These are phyloP conservation scores for Sambucus nigra DNA, from an alignment of 129 eudicot genomes.

Conservation along the genomic window DNA sequence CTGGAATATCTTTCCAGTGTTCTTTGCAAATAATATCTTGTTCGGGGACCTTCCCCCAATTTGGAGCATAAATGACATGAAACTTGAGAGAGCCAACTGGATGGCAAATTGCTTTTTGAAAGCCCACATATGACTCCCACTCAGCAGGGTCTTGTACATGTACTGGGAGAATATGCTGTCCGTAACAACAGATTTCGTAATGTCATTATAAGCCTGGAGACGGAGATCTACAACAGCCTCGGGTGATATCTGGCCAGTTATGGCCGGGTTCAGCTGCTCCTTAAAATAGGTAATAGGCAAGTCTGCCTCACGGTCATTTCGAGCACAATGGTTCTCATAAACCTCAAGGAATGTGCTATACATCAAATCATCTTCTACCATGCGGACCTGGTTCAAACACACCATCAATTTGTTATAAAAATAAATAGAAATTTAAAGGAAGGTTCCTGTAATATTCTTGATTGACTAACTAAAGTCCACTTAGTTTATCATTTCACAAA, in stretches of 20 bases:
- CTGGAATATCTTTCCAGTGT: constrained; percentile 93
- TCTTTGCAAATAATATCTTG: constrained; percentile 85
- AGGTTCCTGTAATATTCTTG: background rate
- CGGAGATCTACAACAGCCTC: constrained; percentile 96
- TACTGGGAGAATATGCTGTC: constrained; percentile 92
- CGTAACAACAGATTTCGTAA: constrained; percentile 56
- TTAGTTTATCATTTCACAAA: background rate
- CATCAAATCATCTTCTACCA: constrained; percentile 98
- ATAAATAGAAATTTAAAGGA: too few species aligned
- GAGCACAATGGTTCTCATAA: constrained; percentile 94
- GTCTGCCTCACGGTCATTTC: constrained; percentile 92
- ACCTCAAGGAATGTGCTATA: constrained; percentile 98
- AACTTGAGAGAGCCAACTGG: constrained; percentile 95
- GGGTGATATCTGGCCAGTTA: constrained; percentile 83
- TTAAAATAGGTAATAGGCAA: constrained; percentile 83
- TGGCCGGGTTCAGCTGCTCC: constrained; percentile 96
- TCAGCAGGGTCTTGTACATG: constrained; percentile 81
- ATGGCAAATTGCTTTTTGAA: constrained; percentile 95
- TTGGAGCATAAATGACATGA: constrained; percentile 86
- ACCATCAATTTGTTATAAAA: constrained; percentile 6
- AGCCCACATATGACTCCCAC: constrained; percentile 93
- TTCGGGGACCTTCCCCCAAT: constrained; percentile 98
- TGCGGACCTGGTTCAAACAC: constrained; percentile 53
- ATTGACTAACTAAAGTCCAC: background rate
- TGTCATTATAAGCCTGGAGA: constrained; percentile 83